phyloP scores from a whole-genome alignment of 176 grass and related monocot genomes.

The Phoenix roebelenii region DNA sequence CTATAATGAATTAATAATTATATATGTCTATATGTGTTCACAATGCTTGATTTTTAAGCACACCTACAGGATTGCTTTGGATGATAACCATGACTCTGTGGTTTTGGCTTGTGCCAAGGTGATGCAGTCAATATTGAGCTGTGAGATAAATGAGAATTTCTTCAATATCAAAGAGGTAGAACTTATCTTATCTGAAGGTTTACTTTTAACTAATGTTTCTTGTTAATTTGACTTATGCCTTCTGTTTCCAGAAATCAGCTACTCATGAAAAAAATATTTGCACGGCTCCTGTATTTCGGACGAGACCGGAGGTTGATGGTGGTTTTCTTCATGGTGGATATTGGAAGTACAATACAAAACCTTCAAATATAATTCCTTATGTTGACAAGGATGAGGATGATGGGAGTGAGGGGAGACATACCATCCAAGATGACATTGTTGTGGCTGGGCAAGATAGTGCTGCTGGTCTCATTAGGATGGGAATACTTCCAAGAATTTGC shows the following conservation, averaged over 20 bases:
- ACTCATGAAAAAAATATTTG: constrained; percentile 45
- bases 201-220: too few relatives aligned
- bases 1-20: too few relatives aligned
- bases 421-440: constrained; percentile 72
- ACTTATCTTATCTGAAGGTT: background rate
- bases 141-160: constrained; percentile 65
- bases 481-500: constrained; percentile 74
- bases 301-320: constrained; percentile 55
- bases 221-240: constrained; percentile 2
- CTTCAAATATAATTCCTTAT: constrained; percentile 58
- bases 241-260: constrained; percentile 43
- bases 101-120: constrained; percentile 74
- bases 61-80: constrained; percentile 70
- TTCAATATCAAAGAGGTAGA: constrained; percentile 64
- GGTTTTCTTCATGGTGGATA: constrained; percentile 82
- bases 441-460: constrained; percentile 89
- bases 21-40: background rate
- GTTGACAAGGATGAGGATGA: constrained; percentile 45
- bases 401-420: constrained; percentile 62
- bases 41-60: constrained; percentile 16
- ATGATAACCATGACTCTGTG: constrained; percentile 97
- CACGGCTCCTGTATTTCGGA: constrained; percentile 81
- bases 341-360: constrained; percentile 94
- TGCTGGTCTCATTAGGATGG: constrained; percentile 93
- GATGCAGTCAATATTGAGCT: constrained; percentile 56